Evolutionary conservation across 345 rosid genomes (phyloP).

Genomic region (Lepidium didymum): DNA sequence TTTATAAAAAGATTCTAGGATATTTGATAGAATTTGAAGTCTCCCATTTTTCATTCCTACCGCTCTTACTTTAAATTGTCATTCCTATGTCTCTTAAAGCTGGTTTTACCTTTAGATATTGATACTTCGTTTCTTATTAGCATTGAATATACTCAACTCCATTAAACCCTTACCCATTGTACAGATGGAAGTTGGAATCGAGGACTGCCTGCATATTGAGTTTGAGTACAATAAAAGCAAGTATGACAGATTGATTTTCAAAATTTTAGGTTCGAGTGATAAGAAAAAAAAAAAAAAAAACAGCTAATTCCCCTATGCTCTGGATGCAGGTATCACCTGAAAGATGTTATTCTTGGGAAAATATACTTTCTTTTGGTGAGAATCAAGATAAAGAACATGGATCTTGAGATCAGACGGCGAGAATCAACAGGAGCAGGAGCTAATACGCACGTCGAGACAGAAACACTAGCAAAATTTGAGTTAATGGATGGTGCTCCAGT

Average conservation of each 20-base stretch:
- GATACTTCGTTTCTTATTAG: background rate
- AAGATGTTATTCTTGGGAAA: conserved; percentile 96
- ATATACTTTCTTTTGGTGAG: conserved; percentile 96
- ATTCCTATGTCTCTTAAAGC: background rate
- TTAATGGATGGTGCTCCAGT: conserved; percentile 99
- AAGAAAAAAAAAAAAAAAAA: background rate
- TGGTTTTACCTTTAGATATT: background rate
- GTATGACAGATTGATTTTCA: conserved; percentile 32
- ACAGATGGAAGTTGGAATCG: conserved; percentile 99
- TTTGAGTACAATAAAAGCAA: conserved; percentile 99
- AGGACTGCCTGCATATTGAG: conserved; percentile 95
- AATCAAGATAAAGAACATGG: conserved; percentile 99
- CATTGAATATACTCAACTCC: background rate
- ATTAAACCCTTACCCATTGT: conserved; percentile 11
- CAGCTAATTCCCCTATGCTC: background rate
- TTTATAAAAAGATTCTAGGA: background rate
- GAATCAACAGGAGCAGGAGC: conserved; percentile 98
- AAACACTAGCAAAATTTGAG: conserved; percentile 94
- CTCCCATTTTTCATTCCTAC: background rate
- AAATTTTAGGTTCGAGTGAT: background rate
- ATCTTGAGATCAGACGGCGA: conserved; percentile 95
- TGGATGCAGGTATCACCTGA: conserved; percentile 76
- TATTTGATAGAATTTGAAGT: background rate
- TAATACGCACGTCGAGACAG: conserved; percentile 96
- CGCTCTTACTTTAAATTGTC: background rate